phyloP scores from a whole-genome alignment of 176 grass and related monocot genomes.

The Luzula sylvatica region DNA sequence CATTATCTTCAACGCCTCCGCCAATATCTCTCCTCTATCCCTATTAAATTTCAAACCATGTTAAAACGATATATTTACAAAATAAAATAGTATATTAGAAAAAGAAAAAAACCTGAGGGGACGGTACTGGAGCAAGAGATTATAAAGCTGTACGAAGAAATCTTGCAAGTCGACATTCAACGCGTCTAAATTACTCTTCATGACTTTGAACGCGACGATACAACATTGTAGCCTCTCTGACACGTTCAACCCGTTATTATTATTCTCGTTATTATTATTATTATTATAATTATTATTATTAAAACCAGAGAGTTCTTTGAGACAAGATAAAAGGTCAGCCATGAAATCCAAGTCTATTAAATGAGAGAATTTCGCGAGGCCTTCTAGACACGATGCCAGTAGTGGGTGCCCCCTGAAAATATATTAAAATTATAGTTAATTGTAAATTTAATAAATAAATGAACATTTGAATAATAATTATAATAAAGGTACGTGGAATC shows the following conservation, averaged over 20 bases:
- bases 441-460: not conserved
- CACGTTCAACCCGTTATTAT: conserved; percentile 42
- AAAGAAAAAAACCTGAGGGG: conserved; percentile 56
- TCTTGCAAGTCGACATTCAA: conserved; percentile 83
- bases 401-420: conserved; percentile 61
- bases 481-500: conserved; percentile 38
- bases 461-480: no score
- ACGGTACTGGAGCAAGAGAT: conserved; percentile 78
- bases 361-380: conserved; percentile 88
- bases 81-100: not conserved
- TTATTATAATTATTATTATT: conserved; percentile 18
- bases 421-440: conserved; percentile 17
- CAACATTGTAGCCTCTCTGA: conserved; percentile 86
- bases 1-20: conserved; percentile 83
- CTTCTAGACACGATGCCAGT: conserved; percentile 70
- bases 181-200: conserved; percentile 88
- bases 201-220: conserved; percentile 81
- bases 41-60: conserved; percentile 34
- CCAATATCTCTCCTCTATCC: conserved; percentile 71
- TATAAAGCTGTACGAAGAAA: conserved; percentile 88
- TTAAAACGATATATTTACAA: no score
- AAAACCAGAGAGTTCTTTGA: conserved; percentile 81
- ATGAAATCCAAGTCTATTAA: conserved; percentile 95
- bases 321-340: conserved; percentile 71
- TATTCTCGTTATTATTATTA: conserved; percentile 13